phyloP scores from a whole-genome alignment of 805 yeast species.

The Yamadazyma nakazawae region DNA sequence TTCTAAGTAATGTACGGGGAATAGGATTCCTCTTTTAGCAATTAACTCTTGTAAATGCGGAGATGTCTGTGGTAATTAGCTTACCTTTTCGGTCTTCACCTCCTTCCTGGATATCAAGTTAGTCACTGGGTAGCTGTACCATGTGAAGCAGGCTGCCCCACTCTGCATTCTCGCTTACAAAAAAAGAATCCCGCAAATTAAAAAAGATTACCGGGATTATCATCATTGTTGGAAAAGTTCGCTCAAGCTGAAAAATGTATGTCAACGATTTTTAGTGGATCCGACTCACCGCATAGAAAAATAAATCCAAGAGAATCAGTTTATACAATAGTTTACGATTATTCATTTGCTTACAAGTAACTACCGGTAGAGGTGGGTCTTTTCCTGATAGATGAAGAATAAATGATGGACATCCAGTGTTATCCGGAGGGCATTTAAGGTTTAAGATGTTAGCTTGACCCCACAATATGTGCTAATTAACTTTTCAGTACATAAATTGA shows the following conservation, averaged over 20 bases:
- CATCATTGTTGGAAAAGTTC: no score
- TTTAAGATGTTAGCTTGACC: no score
- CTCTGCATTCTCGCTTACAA: not conserved
- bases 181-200: not conserved
- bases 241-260: no score
- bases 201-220: not conserved
- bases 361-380: no score
- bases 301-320: no score
- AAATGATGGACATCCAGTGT: no score
- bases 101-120: not conserved
- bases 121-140: not conserved
- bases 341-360: no score
- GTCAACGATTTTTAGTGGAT: no score
- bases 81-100: not conserved
- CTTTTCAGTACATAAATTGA: not conserved
- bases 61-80: constrained; percentile 1
- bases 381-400: no score
- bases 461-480: not conserved
- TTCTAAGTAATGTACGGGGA: not conserved
- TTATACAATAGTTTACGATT: no score
- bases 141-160: not conserved
- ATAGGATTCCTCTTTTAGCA: not conserved
- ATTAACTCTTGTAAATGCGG: not conserved
- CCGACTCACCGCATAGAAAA: no score
- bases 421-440: no score